Conservation (phyloP, 371 early-diverging fungal species). For the Phascolomyces articulosus region DNA sequence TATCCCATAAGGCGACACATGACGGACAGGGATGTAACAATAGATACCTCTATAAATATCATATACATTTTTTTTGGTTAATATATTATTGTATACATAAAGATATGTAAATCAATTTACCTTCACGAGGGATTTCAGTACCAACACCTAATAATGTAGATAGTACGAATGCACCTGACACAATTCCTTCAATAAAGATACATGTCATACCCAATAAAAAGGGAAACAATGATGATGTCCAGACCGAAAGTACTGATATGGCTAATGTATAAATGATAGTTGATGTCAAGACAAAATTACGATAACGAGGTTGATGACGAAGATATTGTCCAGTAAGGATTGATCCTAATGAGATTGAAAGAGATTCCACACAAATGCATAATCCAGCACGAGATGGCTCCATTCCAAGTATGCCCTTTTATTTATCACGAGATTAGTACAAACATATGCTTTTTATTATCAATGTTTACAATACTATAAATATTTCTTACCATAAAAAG, state of each 20-base stretch:
- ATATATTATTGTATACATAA: not conserved
- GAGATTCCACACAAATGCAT: not conserved
- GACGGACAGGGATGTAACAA: constrained; percentile 49
- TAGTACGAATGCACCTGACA: constrained; percentile 37
- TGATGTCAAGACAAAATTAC: not conserved
- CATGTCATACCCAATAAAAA: not conserved
- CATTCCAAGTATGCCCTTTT: not conserved
- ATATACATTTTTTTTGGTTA: not conserved
- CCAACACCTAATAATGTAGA: constrained; percentile 31
- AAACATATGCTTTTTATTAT: not conserved
- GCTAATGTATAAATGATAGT: not conserved
- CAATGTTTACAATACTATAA: too few species aligned
- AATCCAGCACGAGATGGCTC: not conserved
- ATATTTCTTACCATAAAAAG: constrained; percentile 37
- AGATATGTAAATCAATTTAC: not conserved
- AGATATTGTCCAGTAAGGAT: not conserved
- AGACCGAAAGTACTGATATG: not conserved
- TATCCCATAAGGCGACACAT: constrained; percentile 16
- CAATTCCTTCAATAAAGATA: constrained; percentile 42
- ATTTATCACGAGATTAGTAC: not conserved
- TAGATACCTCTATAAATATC: constrained; percentile 41
- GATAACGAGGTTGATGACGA: not conserved
- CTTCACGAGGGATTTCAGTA: not conserved
- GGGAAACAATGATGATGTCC: not conserved
- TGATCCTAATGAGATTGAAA: not conserved